phyloP scores from a whole-genome alignment of 768 basidiomycete species.

The Kondoa subrosea region DNA sequence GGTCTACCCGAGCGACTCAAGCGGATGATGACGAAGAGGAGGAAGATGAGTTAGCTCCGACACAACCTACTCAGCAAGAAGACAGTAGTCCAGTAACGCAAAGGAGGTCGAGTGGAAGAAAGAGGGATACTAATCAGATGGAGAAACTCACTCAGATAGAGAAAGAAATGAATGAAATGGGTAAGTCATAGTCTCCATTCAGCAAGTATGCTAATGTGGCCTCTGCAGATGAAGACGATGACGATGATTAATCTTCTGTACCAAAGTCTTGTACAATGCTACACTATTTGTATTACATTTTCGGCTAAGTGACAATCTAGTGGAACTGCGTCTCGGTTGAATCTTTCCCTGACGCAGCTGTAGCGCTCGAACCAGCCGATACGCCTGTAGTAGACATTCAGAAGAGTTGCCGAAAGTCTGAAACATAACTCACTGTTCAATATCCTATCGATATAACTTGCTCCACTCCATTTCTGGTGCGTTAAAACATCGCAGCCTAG shows the following conservation, averaged over 20 bases:
- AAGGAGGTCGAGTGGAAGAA: not conserved
- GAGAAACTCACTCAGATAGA: not conserved
- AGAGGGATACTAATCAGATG: not conserved
- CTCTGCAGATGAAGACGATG: too few relatives aligned
- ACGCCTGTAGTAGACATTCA: not conserved
- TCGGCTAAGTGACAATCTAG: not conserved
- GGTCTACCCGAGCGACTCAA: not conserved
- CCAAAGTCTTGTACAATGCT: too few relatives aligned
- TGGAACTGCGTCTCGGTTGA: not conserved
- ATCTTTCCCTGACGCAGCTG: not conserved
- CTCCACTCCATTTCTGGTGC: slow-evolving; percentile 87
- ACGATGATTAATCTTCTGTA: too few relatives aligned
- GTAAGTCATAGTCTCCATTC: too few relatives aligned
- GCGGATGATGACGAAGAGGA: slow-evolving; percentile 7
- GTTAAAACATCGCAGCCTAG: slow-evolving; percentile 77
- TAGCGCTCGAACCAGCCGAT: not conserved
- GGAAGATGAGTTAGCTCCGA: not conserved
- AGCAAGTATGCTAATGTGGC: too few relatives aligned
- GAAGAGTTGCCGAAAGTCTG: not conserved
- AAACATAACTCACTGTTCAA: slow-evolving; percentile 39
- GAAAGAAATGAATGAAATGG: not conserved
- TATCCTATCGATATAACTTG: slow-evolving; percentile 76
- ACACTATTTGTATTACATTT: too few relatives aligned
- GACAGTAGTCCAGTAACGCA: not conserved
- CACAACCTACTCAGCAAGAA: too few relatives aligned